phyloP scores from a whole-genome alignment of 139 green algal species.

The Haematococcus lacustris region DNA sequence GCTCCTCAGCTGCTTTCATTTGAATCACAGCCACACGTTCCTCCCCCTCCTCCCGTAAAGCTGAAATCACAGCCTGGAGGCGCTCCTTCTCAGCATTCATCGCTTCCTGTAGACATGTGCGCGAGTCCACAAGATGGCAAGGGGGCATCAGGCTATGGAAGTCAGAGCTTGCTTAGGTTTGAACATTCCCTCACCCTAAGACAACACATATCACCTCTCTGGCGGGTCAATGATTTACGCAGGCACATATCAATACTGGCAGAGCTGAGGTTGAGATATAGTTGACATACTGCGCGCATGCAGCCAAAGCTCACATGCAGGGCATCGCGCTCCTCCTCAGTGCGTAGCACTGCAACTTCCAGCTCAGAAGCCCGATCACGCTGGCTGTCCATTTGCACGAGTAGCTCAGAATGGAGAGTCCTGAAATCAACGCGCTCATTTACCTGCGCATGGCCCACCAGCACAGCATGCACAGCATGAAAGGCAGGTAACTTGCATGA shows the following conservation, averaged over 20 bases:
- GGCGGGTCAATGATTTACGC: neutral
- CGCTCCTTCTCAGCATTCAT: slow-evolving; percentile 21
- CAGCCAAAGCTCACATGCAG: slow-evolving; percentile 14
- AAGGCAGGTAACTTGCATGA: no score
- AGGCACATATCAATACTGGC: neutral
- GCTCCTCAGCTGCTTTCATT: no score
- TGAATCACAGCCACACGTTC: slow-evolving; percentile 5
- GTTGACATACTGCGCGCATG: neutral
- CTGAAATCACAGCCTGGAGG: slow-evolving; percentile 19
- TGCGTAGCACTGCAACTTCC: slow-evolving; percentile 44
- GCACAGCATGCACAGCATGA: neutral
- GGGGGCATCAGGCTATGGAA: no score
- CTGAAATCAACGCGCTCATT: slow-evolving; percentile 38
- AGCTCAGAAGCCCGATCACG: slow-evolving; percentile 27
- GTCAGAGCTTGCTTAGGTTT: neutral
- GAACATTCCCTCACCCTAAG: neutral
- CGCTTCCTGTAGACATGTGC: neutral
- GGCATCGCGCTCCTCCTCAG: slow-evolving; percentile 43
- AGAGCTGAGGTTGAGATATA: neutral
- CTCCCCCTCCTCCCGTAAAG: slow-evolving; percentile 13
- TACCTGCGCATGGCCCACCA: slow-evolving; percentile 12
- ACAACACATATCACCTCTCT: neutral
- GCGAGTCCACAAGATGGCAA: neutral
- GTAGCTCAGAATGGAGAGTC: slow-evolving; percentile 27
- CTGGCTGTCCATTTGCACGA: slow-evolving; percentile 7